Conservation (phyloP, 768 basidiomycete genomes). For the Hebeloma cylindrosporum region DNA sequence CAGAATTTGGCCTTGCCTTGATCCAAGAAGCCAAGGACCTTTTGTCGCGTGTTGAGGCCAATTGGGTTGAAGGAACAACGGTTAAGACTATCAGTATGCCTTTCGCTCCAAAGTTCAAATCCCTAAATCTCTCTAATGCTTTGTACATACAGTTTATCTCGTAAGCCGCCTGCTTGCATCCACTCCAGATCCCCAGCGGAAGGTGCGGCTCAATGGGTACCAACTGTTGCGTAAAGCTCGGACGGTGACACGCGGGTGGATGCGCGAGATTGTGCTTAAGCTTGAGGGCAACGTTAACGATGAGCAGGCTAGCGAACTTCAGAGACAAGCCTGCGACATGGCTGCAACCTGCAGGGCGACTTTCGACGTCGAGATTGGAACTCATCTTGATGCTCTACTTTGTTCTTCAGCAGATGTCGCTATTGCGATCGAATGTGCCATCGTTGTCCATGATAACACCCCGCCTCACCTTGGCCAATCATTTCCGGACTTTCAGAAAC, state of each 20-base stretch:
- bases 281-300: slow-evolving; percentile 18
- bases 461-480: slow-evolving; percentile 15
- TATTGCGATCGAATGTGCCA: slow-evolving; percentile 31
- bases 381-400: slow-evolving; percentile 21
- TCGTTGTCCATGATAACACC: slow-evolving; percentile 32
- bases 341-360: slow-evolving; percentile 41
- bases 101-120: background rate
- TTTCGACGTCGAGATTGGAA: slow-evolving; percentile 32
- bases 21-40: slow-evolving; percentile 37
- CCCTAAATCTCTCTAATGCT: slow-evolving; percentile 25
- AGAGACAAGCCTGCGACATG: slow-evolving; percentile 32
- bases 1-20: slow-evolving; percentile 36
- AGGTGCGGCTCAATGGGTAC: too few relatives aligned
- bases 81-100: slow-evolving; percentile 20
- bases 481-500: slow-evolving; percentile 14
- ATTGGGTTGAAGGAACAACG: slow-evolving; percentile 36
- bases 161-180: slow-evolving; percentile 37
- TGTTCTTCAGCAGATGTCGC: slow-evolving; percentile 22
- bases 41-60: slow-evolving; percentile 35
- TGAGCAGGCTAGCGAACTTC: slow-evolving; percentile 15
- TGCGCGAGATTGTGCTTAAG: slow-evolving; percentile 29
- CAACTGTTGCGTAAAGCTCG: slow-evolving; percentile 33
- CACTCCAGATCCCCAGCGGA: slow-evolving; percentile 13
- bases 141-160: slow-evolving; percentile 38
- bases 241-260: slow-evolving; percentile 35